Base-by-base conservation (phyloP, 768 basidiomycete species). In the Xanthoconium purpureum region DNA sequence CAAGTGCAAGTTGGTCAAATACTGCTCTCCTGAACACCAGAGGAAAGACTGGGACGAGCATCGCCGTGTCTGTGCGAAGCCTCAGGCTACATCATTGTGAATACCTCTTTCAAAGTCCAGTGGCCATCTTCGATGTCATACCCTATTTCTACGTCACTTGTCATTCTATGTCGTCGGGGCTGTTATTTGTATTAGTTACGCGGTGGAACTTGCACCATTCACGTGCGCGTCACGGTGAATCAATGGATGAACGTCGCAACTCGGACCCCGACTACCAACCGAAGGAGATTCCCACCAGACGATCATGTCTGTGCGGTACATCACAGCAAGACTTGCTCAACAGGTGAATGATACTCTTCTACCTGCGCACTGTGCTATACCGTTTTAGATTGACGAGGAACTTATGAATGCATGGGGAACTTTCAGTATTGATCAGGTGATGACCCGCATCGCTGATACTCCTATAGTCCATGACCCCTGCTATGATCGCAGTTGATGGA, bases 361-460 rank as follows among this genome's bases (percentile, higher is more conserved):
- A 32, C 11, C 14, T 28, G 14, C n/a, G 36, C n/a, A 15, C 17
- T 13, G 13, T 44, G 32, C 46, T 24, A 1, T 3, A 5, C 20
- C 20, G 18, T 39, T 12, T n/a, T 62, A 94, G 91, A 95, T 98
- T 50, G 96, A 98, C 65, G 88, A 91, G 65, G 91, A 97, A 67
- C 84, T 98, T 47, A 98, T 98, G 96, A 85, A 80, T 60, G 57
- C 80, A 3, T 75, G 78, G n/a, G 94, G 94, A 1, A 94, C 94
- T 6, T 98, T 96, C 78, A 95, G 92, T 69, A 75, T 98, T 42
- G 95, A 98, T 65, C 96, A 96, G 80, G 93, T 87, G 15, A 52
- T 39, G 29, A 29, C 17, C 53, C 33, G 17, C 18, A 49, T 48
- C 18, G 29, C 40, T 35, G 30, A 11, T 33, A 32, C 30, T 30